phyloP scores from a whole-genome alignment of 1,284 basidiomycete species.

The Filobasidium uniguttulatum region DNA sequence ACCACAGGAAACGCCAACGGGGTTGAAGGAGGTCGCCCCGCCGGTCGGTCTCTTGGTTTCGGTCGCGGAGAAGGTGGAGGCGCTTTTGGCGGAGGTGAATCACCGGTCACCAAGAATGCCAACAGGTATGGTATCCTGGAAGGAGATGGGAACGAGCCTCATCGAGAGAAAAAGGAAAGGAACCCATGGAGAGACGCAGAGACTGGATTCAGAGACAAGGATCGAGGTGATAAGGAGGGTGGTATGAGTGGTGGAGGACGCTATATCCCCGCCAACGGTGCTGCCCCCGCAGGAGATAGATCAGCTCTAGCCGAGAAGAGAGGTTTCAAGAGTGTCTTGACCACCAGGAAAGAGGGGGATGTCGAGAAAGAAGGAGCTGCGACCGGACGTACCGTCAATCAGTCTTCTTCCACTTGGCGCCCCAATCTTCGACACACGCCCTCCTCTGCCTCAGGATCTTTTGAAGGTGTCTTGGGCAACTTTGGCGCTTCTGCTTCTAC shows the following conservation, averaged over 20 bases:
- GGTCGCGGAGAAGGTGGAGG: constrained; percentile 26
- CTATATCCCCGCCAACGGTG: neutral
- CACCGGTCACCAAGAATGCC: neutral
- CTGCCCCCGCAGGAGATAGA: neutral
- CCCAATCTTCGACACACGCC: constrained; percentile 19
- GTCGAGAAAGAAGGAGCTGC: neutral
- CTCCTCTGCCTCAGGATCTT: constrained; percentile 23
- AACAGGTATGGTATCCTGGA: neutral
- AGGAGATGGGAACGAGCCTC: neutral
- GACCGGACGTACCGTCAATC: constrained; percentile 3
- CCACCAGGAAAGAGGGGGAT: neutral
- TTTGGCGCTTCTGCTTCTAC: constrained; percentile 17
- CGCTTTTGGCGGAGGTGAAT: constrained; percentile 23
- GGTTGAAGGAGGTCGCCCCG: neutral
- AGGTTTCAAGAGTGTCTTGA: constrained; percentile 4
- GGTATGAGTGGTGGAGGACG: constrained; percentile 1
- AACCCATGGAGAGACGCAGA: constrained; percentile 1
- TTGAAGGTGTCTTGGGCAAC: constrained; percentile 36
- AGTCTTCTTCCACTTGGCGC: constrained; percentile 26
- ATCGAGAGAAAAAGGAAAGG: constrained; percentile 1
- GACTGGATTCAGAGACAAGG: constrained; percentile 1
- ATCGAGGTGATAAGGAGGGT: constrained; percentile 1
- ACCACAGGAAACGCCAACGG: constrained; percentile 7
- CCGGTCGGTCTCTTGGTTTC: constrained; percentile 17
- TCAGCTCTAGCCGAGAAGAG: constrained; percentile 1